phyloP scores from a whole-genome alignment of 768 basidiomycete species.

The Boletus coccyginus region DNA sequence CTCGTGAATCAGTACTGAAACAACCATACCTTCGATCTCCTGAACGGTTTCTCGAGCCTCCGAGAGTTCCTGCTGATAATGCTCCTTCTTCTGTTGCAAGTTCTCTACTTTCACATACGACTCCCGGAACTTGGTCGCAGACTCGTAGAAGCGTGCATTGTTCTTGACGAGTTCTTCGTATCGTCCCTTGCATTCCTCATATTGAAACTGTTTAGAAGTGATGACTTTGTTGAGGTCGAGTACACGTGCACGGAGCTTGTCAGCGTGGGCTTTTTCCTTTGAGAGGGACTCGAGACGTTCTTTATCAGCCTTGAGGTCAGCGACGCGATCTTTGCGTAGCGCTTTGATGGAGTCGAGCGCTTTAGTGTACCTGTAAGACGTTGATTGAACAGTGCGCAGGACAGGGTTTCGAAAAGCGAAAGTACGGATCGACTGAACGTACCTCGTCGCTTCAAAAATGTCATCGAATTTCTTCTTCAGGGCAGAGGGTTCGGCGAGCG shows the following conservation, averaged over 20 bases:
- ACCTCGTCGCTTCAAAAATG: constrained; percentile 98
- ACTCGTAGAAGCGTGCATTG: constrained; percentile 80
- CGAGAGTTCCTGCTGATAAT: constrained; percentile 57
- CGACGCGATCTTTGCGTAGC: constrained; percentile 85
- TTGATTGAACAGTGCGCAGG: background rate
- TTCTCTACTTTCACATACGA: constrained; percentile 69
- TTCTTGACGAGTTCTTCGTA: constrained; percentile 63
- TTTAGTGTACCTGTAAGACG: constrained; percentile 78
- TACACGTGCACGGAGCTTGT: constrained; percentile 72
- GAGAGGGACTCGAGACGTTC: constrained; percentile 77
- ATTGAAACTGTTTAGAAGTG: constrained; percentile 67
- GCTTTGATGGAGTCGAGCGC: constrained; percentile 90
- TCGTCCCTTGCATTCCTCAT: constrained; percentile 64
- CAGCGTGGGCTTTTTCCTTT: constrained; percentile 81
- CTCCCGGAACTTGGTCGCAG: constrained; percentile 83
- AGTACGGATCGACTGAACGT: constrained; percentile 10
- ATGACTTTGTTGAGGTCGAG: constrained; percentile 59
- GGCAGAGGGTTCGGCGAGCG: constrained; percentile 82
- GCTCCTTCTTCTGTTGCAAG: constrained; percentile 58
- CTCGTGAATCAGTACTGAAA: background rate
- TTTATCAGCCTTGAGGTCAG: constrained; percentile 91
- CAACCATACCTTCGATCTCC: constrained; percentile 55
- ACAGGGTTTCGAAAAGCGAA: background rate
- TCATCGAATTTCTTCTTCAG: constrained; percentile 99
- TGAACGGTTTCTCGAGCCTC: constrained; percentile 63